These are phyloP conservation scores for Trichoderma asperellum DNA, from an alignment of 2,329 filamentous ascomycete genomes.

Conservation along the genomic window DNA sequence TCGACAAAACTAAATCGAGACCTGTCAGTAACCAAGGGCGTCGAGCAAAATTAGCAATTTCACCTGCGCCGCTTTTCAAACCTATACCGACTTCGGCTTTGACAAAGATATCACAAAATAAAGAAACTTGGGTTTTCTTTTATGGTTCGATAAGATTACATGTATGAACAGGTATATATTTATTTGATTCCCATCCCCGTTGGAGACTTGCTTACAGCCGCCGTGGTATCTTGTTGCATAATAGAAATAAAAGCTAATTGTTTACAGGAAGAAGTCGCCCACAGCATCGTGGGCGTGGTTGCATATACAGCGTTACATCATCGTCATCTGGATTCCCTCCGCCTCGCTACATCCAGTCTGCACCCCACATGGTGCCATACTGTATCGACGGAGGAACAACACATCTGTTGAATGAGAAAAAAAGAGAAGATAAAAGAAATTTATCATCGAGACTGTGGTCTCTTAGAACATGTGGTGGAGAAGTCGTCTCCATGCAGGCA, in stretches of 20 bases:
- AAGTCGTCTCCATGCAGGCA: slow-evolving; percentile 55
- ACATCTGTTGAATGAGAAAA: not conserved
- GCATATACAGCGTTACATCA: slow-evolving; percentile 22
- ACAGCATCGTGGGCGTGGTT: slow-evolving; percentile 26
- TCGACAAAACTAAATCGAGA: not conserved
- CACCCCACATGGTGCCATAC: slow-evolving; percentile 9
- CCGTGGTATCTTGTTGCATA: slow-evolving; percentile 28
- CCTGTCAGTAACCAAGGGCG: not conserved
- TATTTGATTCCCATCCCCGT: slow-evolving; percentile 16
- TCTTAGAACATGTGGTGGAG: slow-evolving; percentile 46
- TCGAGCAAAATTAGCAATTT: not conserved
- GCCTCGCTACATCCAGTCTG: not conserved
- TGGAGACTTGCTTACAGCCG: not conserved
- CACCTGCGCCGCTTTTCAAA: not conserved
- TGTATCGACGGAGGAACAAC: slow-evolving; percentile 12
- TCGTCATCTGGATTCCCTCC: not conserved
- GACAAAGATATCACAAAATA: too few species aligned
- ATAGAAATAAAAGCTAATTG: slow-evolving; percentile 28
- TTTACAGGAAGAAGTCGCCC: slow-evolving; percentile 27
- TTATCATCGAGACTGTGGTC: not conserved
- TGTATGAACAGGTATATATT: slow-evolving; percentile 15
- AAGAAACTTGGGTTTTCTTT: not conserved
- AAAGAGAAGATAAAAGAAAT: not conserved
- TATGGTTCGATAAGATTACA: not conserved
- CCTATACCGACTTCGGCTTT: not conserved